Conservation (phyloP, 1,284 basidiomycete genomes). For the Tremellales sp. region DNA sequence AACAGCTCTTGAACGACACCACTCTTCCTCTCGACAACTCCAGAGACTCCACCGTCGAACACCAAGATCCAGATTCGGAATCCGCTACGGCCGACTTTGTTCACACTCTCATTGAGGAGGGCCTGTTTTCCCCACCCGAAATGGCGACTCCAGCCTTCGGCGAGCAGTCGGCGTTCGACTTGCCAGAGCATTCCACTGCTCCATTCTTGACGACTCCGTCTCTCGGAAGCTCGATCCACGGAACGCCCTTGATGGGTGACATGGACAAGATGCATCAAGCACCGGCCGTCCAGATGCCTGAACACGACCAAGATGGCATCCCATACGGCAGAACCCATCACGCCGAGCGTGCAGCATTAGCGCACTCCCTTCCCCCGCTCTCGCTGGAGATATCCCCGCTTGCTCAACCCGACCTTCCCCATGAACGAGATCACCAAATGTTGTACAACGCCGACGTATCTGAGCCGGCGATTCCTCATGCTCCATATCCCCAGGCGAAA, state of each 20-base stretch:
- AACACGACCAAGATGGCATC: constrained; percentile 56
- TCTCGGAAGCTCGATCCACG: constrained; percentile 28
- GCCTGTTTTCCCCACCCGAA: constrained; percentile 41
- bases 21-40: not conserved
- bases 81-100: constrained; percentile 49
- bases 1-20: not conserved
- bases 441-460: constrained; percentile 40
- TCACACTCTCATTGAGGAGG: constrained; percentile 46
- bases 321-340: constrained; percentile 69
- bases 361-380: constrained; percentile 23
- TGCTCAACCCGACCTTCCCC: constrained; percentile 36
- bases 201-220: constrained; percentile 37
- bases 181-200: constrained; percentile 18
- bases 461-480: constrained; percentile 24
- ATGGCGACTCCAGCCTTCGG: constrained; percentile 31
- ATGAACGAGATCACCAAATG: constrained; percentile 32
- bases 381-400: constrained; percentile 11
- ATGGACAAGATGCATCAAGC: too few species aligned
- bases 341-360: constrained; percentile 33
- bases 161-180: constrained; percentile 29
- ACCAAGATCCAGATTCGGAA: constrained; percentile 18
- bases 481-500: constrained; percentile 31
- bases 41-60: not conserved
- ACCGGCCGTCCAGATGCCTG: constrained; percentile 2
- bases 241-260: constrained; percentile 23